Conservation (phyloP, 495 filamentous ascomycete species). For the Stereocaulon alpinum region DNA sequence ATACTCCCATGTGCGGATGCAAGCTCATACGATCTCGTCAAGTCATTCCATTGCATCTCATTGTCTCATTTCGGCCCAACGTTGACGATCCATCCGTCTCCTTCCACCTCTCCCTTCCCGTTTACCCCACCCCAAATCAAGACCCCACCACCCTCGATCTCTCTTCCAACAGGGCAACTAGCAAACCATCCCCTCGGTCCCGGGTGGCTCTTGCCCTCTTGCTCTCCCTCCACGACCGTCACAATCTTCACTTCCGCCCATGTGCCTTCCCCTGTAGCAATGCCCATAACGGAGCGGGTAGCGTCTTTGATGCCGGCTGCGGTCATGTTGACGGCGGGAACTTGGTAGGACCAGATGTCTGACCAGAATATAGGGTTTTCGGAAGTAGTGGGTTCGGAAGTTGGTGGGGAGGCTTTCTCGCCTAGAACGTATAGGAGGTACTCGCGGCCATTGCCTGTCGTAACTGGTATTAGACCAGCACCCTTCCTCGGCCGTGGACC, state of each 20-base stretch:
- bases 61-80: conserved; percentile 15
- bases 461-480: conserved; percentile 37
- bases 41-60: too few species aligned
- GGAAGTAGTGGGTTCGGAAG: neutral
- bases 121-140: conserved; percentile 45
- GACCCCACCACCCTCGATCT: conserved; percentile 32
- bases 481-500: conserved; percentile 36
- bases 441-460: conserved; percentile 38
- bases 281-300: conserved; percentile 33
- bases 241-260: conserved; percentile 42
- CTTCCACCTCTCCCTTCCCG: conserved; percentile 37
- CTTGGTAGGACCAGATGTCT: conserved; percentile 44
- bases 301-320: conserved; percentile 42
- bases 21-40: too few species aligned
- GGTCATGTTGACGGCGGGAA: conserved; percentile 33
- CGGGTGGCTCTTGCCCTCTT: conserved; percentile 40
- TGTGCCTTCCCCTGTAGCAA: conserved; percentile 30
- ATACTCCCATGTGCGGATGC: conserved; percentile 14
- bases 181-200: conserved; percentile 41
- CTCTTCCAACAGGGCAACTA: conserved; percentile 26
- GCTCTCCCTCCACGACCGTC: conserved; percentile 28
- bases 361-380: conserved; percentile 21
- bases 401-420: conserved; percentile 12
- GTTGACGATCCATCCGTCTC: conserved; percentile 40
- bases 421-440: conserved; percentile 47